Evolutionary conservation across 2,329 filamentous ascomycete species (phyloP).

Genomic region (Aspergillus persii): DNA sequence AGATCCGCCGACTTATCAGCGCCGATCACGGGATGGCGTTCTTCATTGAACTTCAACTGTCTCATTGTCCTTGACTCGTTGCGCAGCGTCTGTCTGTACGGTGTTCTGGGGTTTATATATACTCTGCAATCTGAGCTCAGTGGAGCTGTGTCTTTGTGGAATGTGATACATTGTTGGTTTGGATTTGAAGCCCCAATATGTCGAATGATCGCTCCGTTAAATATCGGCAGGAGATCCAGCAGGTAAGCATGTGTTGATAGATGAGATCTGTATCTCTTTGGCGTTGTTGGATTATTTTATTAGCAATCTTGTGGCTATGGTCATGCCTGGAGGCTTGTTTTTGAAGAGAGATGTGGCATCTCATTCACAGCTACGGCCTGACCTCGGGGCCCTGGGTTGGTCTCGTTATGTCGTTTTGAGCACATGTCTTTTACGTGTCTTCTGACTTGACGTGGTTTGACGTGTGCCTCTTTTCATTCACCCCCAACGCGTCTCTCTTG

Average conservation of each 20-base stretch:
- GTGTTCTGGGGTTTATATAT: neutral
- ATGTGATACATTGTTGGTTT: neutral
- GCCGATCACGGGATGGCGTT: slow-evolving; percentile 3
- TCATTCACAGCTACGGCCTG: neutral
- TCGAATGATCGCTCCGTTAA: slow-evolving; percentile 70
- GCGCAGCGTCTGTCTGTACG: neutral
- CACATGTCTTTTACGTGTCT: neutral
- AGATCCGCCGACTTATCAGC: slow-evolving; percentile 17
- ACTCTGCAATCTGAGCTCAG: slow-evolving; percentile 1
- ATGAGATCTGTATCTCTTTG: neutral
- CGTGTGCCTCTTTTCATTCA: neutral
- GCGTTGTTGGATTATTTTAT: neutral
- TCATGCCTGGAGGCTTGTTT: neutral
- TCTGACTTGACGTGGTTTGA: neutral
- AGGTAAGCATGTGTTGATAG: slow-evolving; percentile 58
- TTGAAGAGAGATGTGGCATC: neutral
- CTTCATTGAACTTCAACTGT: neutral
- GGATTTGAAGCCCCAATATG: slow-evolving; percentile 51
- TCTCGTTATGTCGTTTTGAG: neutral
- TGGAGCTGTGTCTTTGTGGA: neutral
- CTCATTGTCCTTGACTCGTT: neutral
- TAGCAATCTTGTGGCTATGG: neutral
- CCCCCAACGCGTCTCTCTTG: neutral
- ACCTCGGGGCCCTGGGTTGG: neutral
- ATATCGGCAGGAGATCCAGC: slow-evolving; percentile 97